These are phyloP conservation scores for Bassia scoparia DNA, from an alignment of 148 eudicot species.

Conservation along the genomic window DNA sequence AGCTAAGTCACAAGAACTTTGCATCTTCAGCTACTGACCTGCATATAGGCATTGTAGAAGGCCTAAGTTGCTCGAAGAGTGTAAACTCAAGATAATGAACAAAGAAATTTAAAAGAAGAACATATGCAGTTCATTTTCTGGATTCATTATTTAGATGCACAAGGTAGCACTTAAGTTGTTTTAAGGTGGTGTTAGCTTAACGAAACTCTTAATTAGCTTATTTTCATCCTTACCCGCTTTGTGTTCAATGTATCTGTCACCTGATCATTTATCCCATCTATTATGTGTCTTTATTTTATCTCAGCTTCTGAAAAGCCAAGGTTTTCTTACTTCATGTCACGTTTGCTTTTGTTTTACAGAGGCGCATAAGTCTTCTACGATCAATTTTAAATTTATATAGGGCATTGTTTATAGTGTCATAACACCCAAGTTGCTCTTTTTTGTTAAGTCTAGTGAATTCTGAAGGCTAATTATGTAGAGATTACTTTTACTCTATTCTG, in stretches of 20 bases:
- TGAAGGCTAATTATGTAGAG: no score
- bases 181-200: not conserved
- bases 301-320: not conserved
- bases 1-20: not conserved
- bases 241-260: not conserved
- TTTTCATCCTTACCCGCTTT: not conserved
- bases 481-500: no score
- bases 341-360: not conserved
- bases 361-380: no score
- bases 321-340: not conserved
- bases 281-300: not conserved
- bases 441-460: not conserved
- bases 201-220: not conserved
- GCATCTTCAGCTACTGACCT: not conserved
- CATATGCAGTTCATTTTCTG: no score
- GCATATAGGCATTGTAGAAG: not conserved
- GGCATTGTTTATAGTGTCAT: not conserved
- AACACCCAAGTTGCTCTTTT: no score
- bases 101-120: no score
- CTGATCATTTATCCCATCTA: not conserved
- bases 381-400: no score
- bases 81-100: not conserved
- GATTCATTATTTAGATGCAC: no score
- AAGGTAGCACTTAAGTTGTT: no score
- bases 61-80: slow-evolving; percentile 9